These are phyloP conservation scores for Lophiotrema nucula DNA, from an alignment of 495 filamentous ascomycete species.

Conservation along the genomic window DNA sequence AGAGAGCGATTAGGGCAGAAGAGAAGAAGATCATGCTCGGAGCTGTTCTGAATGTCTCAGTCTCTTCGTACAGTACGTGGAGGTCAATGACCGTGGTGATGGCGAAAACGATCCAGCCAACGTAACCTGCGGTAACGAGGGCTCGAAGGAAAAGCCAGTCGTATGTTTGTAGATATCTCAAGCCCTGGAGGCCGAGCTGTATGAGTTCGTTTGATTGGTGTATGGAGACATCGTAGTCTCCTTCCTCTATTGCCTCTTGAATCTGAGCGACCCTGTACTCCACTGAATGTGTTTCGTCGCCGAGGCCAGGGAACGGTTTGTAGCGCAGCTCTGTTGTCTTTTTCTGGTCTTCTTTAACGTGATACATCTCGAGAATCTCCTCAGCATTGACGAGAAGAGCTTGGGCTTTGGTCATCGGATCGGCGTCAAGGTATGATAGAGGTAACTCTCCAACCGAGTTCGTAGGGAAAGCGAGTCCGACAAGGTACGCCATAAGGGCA, in stretches of 20 bases:
- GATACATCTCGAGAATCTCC: conserved; percentile 95
- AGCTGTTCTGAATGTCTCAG: conserved; percentile 62
- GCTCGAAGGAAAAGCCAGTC: conserved; percentile 97
- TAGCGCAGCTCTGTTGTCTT: conserved; percentile 71
- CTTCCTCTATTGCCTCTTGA: conserved; percentile 62
- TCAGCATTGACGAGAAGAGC: conserved; percentile 83
- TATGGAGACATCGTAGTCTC: conserved; percentile 71
- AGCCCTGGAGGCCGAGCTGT: conserved; percentile 72
- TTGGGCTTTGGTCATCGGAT: conserved; percentile 72
- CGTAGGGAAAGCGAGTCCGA: conserved; percentile 84
- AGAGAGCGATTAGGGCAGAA: conserved; percentile 70
- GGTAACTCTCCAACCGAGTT: conserved; percentile 97
- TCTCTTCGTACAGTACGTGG: conserved; percentile 75
- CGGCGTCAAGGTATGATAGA: conserved; percentile 72
- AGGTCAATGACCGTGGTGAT: conserved; percentile 87
- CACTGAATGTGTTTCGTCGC: conserved; percentile 60
- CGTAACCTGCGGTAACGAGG: conserved; percentile 89
- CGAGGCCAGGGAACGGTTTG: conserved; percentile 63
- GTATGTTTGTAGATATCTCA: conserved; percentile 92
- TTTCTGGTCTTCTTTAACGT: conserved; percentile 89
- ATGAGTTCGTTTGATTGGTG: conserved; percentile 71
- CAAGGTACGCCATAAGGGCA: conserved; percentile 94
- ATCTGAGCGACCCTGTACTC: conserved; percentile 69
- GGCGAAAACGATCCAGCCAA: conserved; percentile 96
- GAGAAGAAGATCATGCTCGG: conserved; percentile 67